phyloP scores from a whole-genome alignment of 2,329 filamentous ascomycete genomes.

The Neofusicoccum umdonicola region DNA sequence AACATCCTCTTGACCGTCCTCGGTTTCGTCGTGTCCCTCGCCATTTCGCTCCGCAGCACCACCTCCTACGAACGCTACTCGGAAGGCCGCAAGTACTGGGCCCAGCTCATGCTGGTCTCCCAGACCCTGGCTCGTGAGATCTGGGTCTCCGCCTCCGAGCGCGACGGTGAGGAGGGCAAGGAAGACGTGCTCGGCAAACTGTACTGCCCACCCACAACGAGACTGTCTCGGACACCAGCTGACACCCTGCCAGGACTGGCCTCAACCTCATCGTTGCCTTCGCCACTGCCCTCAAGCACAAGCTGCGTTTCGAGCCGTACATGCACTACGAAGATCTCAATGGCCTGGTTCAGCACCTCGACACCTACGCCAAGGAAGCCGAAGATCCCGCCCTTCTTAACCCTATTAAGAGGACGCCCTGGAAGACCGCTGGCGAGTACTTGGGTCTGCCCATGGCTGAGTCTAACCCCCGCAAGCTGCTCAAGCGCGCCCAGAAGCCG shows the following conservation, averaged over 20 bases:
- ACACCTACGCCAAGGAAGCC: slow-evolving; percentile 68
- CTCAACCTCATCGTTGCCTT: slow-evolving; percentile 79
- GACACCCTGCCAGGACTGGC: slow-evolving; percentile 48
- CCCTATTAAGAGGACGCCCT: slow-evolving; percentile 41
- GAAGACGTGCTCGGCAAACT: slow-evolving; percentile 69
- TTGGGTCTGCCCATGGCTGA: slow-evolving; percentile 74
- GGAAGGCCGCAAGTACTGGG: slow-evolving; percentile 65
- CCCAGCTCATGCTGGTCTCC: slow-evolving; percentile 52
- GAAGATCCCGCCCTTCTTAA: slow-evolving; percentile 43
- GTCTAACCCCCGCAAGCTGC: slow-evolving; percentile 72
- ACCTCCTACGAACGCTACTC: slow-evolving; percentile 70
- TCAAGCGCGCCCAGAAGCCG: slow-evolving; percentile 71
- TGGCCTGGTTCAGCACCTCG: slow-evolving; percentile 67
- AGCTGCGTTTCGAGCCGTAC: slow-evolving; percentile 79
- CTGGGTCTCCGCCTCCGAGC: slow-evolving; percentile 73
- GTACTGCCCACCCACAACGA: slow-evolving; percentile 27
- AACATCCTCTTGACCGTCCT: slow-evolving; percentile 72
- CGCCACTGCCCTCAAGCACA: slow-evolving; percentile 75
- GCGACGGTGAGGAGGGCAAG: slow-evolving; percentile 58
- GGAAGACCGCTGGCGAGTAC: slow-evolving; percentile 68
- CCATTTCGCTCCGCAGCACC: slow-evolving; percentile 73
- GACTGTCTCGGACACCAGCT: not conserved
- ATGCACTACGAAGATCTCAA: slow-evolving; percentile 72
- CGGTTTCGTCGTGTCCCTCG: slow-evolving; percentile 77
- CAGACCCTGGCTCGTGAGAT: slow-evolving; percentile 67